Conservation (phyloP, 441 rosid genomes). For the Mallotus repandus region DNA sequence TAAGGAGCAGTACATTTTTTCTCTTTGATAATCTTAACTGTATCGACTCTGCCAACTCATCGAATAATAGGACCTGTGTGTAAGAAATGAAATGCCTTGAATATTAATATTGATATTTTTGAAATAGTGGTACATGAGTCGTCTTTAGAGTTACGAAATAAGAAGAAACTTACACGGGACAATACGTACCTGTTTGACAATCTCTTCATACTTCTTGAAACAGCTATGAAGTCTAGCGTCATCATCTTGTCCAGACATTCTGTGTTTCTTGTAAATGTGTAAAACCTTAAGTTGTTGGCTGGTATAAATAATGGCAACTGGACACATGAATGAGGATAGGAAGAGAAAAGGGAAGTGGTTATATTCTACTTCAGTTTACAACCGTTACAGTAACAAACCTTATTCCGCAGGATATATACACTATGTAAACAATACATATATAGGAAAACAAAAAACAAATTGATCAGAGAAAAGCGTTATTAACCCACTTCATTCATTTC, state of each 20-base stretch:
- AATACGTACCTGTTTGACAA: constrained; percentile 14
- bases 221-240: constrained; percentile 1
- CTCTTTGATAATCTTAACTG: neutral
- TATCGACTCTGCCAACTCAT: constrained; percentile 4
- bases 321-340: neutral
- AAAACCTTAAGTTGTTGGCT: no score
- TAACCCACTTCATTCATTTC: neutral
- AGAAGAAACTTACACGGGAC: no score
- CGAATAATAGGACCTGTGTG: constrained; percentile 6
- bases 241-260: constrained; percentile 11
- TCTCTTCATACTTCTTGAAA: constrained; percentile 20
- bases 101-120: no score
- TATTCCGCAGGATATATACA: neutral
- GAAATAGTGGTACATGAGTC: no score
- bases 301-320: no score
- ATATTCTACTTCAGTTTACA: constrained; percentile 4
- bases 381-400: constrained; percentile 11
- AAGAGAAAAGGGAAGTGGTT: neutral
- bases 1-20: neutral
- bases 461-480: neutral
- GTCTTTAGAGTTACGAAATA: no score
- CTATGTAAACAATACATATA: neutral
- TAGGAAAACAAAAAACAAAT: no score
- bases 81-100: no score
- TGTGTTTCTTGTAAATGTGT: neutral